Evolutionary conservation across 2,329 filamentous ascomycete genomes (phyloP), one percentile per base, ranked within the genome.

Genomic region (Aspergillus tamarii): DNA sequence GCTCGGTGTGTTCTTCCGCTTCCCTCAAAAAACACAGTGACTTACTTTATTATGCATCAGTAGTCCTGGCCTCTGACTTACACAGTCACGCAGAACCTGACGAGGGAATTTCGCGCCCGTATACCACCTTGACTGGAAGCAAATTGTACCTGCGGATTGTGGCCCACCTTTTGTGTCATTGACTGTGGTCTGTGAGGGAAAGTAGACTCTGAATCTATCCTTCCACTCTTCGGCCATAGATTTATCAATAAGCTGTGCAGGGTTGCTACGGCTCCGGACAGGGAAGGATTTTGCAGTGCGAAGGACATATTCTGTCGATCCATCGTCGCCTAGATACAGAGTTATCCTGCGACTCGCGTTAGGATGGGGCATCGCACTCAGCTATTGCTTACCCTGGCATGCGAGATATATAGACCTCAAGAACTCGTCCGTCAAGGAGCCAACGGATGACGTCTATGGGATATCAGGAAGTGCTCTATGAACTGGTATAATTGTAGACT

Each of bases 21-120:
- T 14, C 26, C 26, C 21, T 30, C 39, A 23, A 39, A 53, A 53
- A 43, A n/a, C 36, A 26, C 21, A 12, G 53, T 26, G 21, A 81
- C 88, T 80, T 68, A 93, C 83, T 81, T 99, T 99, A 79, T 88
- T 96, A 78, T 99, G 95, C 82, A 96, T 92, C 66, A 99, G 81
- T 26, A 97, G 75, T 0, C 92, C 91, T 3, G 79, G 69, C 41
- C 94, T 84, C 28, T 82, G 85, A 67, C 91, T 96, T 67, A 88
- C 82, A 74, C 90, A 93, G 74, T 98, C 92, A 58, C 89, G 86
- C 71, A 98, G 81, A 34, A 92, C 81, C 46, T 86, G 78, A 48
- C 83, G 85, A 4, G 94, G 94, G 71, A 98, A 98, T 0, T 81
- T 86, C 2, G 83, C 66, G 0, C 84, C 80, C 48, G 89, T 82